A percentile compares a stretch with the other conserved stretches of the same genome.
These are phyloP conservation scores for Eucalyptus curtisii DNA, from an alignment of 345 rosid genomes.

Conservation along the genomic window DNA sequence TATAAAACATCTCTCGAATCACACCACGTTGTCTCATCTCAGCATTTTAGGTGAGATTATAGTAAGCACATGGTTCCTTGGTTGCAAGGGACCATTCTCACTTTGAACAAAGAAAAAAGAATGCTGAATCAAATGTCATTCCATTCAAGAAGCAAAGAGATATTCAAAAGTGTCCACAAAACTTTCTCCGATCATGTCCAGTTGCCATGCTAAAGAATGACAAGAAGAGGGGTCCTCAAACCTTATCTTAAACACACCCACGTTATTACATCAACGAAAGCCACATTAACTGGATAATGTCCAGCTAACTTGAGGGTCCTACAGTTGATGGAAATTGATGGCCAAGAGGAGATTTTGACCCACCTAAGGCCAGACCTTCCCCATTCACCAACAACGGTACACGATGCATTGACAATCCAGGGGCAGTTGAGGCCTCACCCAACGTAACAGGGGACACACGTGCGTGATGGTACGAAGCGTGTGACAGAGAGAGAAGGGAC, in stretches of 20 bases:
- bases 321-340: background rate
- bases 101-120: background rate
- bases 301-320: background rate
- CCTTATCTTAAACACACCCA: conserved; percentile 23
- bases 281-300: background rate
- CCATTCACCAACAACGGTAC: background rate
- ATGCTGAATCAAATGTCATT: background rate
- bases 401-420: background rate
- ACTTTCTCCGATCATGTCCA: conserved; percentile 21
- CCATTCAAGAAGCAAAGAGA: background rate
- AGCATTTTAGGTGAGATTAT: background rate
- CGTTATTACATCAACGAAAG: background rate
- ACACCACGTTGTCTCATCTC: background rate
- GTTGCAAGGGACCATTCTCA: background rate
- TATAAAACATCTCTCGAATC: background rate
- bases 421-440: background rate
- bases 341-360: background rate
- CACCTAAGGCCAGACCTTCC: background rate
- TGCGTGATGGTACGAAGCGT: background rate
- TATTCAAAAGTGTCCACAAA: background rate
- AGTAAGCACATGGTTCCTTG: background rate
- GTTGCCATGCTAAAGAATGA: conserved; percentile 31
- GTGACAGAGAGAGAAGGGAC: background rate
- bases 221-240: conserved; percentile 10
- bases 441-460: background rate